These are phyloP conservation scores for Avena sativa DNA, from an alignment of 176 grass and related monocot genomes.

Conservation along the genomic window DNA sequence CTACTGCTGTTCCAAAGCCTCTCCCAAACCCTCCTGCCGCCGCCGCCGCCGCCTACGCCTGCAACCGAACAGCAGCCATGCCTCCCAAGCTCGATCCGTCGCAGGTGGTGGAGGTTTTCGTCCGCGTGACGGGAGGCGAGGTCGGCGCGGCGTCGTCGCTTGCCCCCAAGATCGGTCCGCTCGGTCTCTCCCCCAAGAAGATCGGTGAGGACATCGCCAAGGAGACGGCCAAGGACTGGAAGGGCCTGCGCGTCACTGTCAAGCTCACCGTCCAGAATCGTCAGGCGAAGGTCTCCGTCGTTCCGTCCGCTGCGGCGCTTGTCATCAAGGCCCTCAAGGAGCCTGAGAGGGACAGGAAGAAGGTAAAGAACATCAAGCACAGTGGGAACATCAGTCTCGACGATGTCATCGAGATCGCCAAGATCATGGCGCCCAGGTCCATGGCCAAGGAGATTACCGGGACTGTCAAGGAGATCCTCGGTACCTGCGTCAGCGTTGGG, in stretches of 20 bases:
- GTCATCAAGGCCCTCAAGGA: conserved; percentile 92
- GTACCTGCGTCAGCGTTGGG: conserved; percentile 80
- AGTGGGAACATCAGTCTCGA: conserved; percentile 82
- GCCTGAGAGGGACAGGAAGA: conserved; percentile 83
- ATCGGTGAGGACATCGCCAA: conserved; percentile 97
- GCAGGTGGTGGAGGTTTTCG: conserved; percentile 89
- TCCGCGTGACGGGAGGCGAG: conserved; percentile 91
- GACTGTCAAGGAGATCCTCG: conserved; percentile 79
- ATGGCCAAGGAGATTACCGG: conserved; percentile 86
- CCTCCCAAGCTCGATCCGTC: conserved; percentile 82
- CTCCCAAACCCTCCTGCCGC: background rate
- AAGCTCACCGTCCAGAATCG: conserved; percentile 96
- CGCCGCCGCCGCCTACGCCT: conserved; percentile 11
- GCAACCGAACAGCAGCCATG: conserved; percentile 49
- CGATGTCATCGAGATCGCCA: conserved; percentile 76
- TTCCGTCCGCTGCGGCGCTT: conserved; percentile 79
- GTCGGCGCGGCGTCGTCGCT: conserved; percentile 88
- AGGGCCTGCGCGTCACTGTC: conserved; percentile 93
- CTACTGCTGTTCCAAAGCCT: conserved; percentile 30
- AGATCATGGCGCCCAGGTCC: conserved; percentile 64
- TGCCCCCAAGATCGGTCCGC: conserved; percentile 87
- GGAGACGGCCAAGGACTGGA: conserved; percentile 97
- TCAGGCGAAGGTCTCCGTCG: conserved; percentile 92
- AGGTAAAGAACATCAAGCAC: conserved; percentile 87
- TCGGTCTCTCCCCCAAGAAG: conserved; percentile 98